These are phyloP conservation scores for Myriosclerotinia curreyana DNA, from an alignment of 2,329 filamentous ascomycete species.

Conservation along the genomic window DNA sequence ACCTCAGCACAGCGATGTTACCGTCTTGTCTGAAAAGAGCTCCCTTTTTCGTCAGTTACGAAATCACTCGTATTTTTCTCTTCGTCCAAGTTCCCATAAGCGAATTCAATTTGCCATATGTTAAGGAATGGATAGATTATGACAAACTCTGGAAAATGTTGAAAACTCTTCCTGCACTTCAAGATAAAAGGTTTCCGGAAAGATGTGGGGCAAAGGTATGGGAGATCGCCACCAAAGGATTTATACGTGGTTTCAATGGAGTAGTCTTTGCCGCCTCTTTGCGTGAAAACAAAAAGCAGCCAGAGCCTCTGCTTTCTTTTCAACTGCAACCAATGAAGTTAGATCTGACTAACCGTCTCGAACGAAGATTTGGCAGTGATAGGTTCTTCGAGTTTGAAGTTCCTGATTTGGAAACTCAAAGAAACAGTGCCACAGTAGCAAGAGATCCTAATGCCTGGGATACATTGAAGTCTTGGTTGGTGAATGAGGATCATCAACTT, in stretches of 20 bases:
- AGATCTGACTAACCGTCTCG: constrained; percentile 51
- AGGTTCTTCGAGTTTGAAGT: constrained; percentile 56
- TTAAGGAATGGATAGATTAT: constrained; percentile 45
- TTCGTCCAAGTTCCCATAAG: constrained; percentile 31
- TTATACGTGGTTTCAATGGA: constrained; percentile 41
- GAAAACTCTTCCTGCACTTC: constrained; percentile 42
- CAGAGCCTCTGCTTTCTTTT: constrained; percentile 47
- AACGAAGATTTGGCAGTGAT: constrained; percentile 55
- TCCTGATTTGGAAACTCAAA: constrained; percentile 43
- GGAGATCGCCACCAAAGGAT: constrained; percentile 33
- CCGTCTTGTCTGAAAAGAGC: constrained; percentile 27
- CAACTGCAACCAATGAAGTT: constrained; percentile 49
- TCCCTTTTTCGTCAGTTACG: constrained; percentile 34
- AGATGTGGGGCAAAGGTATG: constrained; percentile 47
- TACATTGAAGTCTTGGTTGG: constrained; percentile 44
- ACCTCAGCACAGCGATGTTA: constrained; percentile 26
- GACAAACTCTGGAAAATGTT: constrained; percentile 45
- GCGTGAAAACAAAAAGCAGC: constrained; percentile 38
- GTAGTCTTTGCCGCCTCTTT: constrained; percentile 48
- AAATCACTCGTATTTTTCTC: constrained; percentile 37
- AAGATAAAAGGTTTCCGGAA: constrained; percentile 49
- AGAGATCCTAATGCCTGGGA: constrained; percentile 39
- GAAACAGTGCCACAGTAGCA: constrained; percentile 32
- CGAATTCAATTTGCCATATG: constrained; percentile 23
- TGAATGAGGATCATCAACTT: constrained; percentile 31